phyloP scores from a whole-genome alignment of 257 asterid species.

The Leonotis leonurus region DNA sequence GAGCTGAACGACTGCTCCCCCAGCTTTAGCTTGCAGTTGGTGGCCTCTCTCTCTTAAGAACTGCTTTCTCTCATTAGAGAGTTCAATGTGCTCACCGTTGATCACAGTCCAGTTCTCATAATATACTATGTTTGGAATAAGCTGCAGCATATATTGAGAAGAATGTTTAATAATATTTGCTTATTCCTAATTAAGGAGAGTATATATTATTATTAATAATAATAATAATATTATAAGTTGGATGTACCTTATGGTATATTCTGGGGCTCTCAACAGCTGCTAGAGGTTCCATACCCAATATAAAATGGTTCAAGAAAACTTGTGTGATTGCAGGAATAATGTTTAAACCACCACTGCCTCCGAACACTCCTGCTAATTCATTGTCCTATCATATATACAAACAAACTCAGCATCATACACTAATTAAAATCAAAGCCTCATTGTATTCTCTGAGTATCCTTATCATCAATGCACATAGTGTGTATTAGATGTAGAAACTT shows the following conservation, averaged over 20 bases:
- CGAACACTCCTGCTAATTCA: slow-evolving; percentile 79
- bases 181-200: no score
- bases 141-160: slow-evolving; percentile 30
- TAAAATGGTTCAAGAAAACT: slow-evolving; percentile 81
- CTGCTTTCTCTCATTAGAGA: slow-evolving; percentile 33
- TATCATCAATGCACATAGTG: background rate
- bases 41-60: slow-evolving; percentile 78
- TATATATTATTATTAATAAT: background rate
- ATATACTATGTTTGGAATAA: slow-evolving; percentile 64
- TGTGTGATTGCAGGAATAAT: slow-evolving; percentile 78
- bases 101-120: slow-evolving; percentile 85
- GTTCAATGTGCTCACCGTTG: slow-evolving; percentile 81
- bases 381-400: slow-evolving; percentile 39
- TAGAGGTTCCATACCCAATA: slow-evolving; percentile 73
- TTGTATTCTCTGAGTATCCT: no score
- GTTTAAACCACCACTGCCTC: slow-evolving; percentile 77
- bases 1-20: slow-evolving; percentile 76
- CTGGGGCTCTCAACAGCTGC: slow-evolving; percentile 72
- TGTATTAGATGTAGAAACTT: background rate
- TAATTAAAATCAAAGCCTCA: background rate
- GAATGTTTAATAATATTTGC: background rate
- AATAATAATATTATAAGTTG: background rate
- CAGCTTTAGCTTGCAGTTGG: slow-evolving; percentile 42
- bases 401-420: background rate
- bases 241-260: slow-evolving; percentile 62